Conservation (phyloP, 176 grass and related monocot genomes). For the Zea mays region Zm-B73-REFERENCE-NAM-5.0 NC_050101.1:14803001-14803500, state of each 20-base stretch:
- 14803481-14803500: not conserved
- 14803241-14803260: conserved; percentile 46
- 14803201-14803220: conserved; percentile 46
- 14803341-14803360: conserved; percentile 60
- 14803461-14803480: not conserved
- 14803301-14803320: conserved; percentile 3
- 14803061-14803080: conserved; percentile 80
- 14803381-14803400: conserved; percentile 26
- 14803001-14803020: conserved; percentile 27
- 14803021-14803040: conserved; percentile 87
- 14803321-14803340: conserved; percentile 18
- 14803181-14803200: conserved; percentile 65
- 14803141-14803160: too few species aligned
- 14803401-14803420: not conserved
- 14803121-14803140: too few species aligned
- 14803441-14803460: not conserved
- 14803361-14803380: conserved; percentile 43
- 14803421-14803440: not conserved
- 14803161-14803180: conserved; percentile 43
- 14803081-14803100: conserved; percentile 56
- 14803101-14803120: not conserved
- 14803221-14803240: conserved; percentile 46
- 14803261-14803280: conserved; percentile 43
- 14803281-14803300: conserved; percentile 7
- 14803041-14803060: conserved; percentile 63